Conservation (phyloP, 1,284 basidiomycete species). For the Trichosporon sp. region DNA sequence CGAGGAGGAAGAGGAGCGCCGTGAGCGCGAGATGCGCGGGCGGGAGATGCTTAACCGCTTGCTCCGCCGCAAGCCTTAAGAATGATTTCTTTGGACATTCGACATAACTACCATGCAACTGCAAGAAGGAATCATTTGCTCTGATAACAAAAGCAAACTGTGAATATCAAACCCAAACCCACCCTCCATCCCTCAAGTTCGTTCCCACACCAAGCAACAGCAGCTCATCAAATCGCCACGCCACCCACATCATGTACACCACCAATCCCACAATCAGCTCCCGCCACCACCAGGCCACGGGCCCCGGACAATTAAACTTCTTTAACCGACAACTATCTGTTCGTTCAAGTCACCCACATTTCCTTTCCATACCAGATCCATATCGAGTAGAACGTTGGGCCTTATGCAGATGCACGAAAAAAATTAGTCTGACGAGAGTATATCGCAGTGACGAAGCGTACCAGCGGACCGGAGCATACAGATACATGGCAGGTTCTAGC, state of each 20-base stretch:
- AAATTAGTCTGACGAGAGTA: neutral
- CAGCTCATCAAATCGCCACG: neutral
- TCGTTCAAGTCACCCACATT: slow-evolving; percentile 3
- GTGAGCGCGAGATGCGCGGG: slow-evolving; percentile 33
- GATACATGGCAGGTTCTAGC: neutral
- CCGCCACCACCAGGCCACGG: neutral
- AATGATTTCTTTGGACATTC: neutral
- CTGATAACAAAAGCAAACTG: neutral
- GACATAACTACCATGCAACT: neutral
- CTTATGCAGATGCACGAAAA: slow-evolving; percentile 3
- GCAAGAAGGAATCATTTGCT: neutral
- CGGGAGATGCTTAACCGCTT: slow-evolving; percentile 16
- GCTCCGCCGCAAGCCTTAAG: slow-evolving; percentile 7
- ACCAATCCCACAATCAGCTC: neutral
- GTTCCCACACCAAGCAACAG: neutral
- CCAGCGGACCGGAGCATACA: neutral
- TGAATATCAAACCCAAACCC: neutral
- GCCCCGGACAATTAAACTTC: neutral
- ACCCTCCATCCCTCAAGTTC: neutral
- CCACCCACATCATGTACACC: neutral
- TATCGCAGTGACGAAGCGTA: neutral
- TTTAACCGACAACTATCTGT: neutral
- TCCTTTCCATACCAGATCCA: slow-evolving; percentile 3
- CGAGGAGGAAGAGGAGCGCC: slow-evolving; percentile 26
- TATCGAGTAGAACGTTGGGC: neutral